Base-by-base conservation (phyloP, 2,329 filamentous ascomycete genomes). In the Paecilomyces sp. region DNA sequence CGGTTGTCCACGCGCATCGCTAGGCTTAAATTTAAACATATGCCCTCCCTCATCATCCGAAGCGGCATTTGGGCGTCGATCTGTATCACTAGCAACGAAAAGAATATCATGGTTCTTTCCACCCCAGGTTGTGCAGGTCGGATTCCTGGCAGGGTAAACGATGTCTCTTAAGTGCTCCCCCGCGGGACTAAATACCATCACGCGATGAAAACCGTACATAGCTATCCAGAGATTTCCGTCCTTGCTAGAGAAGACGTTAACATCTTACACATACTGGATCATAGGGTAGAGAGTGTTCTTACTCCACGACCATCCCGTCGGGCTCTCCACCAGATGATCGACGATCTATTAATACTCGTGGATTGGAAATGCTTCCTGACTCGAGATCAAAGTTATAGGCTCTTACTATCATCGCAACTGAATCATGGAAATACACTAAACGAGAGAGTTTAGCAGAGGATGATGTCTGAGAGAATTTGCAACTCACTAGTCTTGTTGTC, bases 271-370 rank as follows among this genome's bases (percentile, higher is more conserved):
- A 54, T 13, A 28, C 18, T 31, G 5, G 13, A 56, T 9, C 3
- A 13, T 34, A 28, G 24, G 30, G 11, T 30, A 15, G 7, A 15
- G 2, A 33, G 30, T 47, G n/a, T 12, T 66, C 71, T 58, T 65
- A 76, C 73, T 76, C 74, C 11, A 74, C 61, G 6, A 76, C 72
- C 70, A 76, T 73, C 3, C 74, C 74, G 64, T 77, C 74, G 2
- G 72, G 73, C 59, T 76, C 71, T 13, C 67, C 72, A 58, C 58
- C 68, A 1, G 63, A 67, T 3, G 55, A 60, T 30, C 66, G 60
- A 53, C 68, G 64, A 55, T 73, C 69, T 51, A 73, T 64, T 13
- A 72, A 60, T 9, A 69, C 53, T 6, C 67, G 66, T 55, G 67
- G 62, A 54, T 75, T 74, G 3, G 70, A 70, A 36, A 74, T 67